phyloP scores from a whole-genome alignment of 306 rosid species.

The Quercus glauca region DNA sequence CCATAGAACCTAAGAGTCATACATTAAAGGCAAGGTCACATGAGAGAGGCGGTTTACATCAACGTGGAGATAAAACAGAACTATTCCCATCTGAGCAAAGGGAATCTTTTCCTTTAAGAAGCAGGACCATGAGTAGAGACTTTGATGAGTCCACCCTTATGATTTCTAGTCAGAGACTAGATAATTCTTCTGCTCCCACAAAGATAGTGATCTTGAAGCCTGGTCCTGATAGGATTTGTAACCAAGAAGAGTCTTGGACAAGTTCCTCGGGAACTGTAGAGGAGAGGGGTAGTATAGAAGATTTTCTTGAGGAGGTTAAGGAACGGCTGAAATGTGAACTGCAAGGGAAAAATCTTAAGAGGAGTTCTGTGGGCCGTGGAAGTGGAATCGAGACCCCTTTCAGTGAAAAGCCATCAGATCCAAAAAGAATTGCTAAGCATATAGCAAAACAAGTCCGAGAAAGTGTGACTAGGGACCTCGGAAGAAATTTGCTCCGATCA shows the following conservation, averaged over 20 bases:
- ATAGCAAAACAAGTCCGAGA: conserved; percentile 77
- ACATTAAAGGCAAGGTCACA: conserved; percentile 31
- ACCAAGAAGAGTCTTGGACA: conserved; percentile 61
- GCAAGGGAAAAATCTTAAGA: conserved; percentile 61
- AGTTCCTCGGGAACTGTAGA: conserved; percentile 50
- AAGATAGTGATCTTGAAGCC: conserved; percentile 89
- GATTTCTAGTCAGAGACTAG: conserved; percentile 41
- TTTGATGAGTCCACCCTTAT: conserved; percentile 62
- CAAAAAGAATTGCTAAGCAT: conserved; percentile 68
- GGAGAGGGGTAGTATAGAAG: conserved; percentile 74
- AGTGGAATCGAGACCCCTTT: conserved; percentile 79
- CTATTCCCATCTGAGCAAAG: conserved; percentile 37
- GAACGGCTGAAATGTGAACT: conserved; percentile 77
- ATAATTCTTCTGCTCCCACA: conserved; percentile 49
- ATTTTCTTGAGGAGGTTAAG: conserved; percentile 91
- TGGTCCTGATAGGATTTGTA: conserved; percentile 65
- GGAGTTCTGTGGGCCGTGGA: conserved; percentile 61
- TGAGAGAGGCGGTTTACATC: conserved; percentile 28
- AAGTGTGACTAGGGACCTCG: conserved; percentile 63
- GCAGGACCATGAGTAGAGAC: conserved; percentile 73
- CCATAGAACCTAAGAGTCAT: conserved; percentile 29
- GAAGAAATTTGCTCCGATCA: conserved; percentile 48
- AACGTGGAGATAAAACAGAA: conserved; percentile 32
- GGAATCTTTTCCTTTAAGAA: conserved; percentile 47
- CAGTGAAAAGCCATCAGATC: conserved; percentile 71